Base-by-base conservation (phyloP, 2,329 filamentous ascomycete genomes). In the Cladophialophora yegresii region DNA sequence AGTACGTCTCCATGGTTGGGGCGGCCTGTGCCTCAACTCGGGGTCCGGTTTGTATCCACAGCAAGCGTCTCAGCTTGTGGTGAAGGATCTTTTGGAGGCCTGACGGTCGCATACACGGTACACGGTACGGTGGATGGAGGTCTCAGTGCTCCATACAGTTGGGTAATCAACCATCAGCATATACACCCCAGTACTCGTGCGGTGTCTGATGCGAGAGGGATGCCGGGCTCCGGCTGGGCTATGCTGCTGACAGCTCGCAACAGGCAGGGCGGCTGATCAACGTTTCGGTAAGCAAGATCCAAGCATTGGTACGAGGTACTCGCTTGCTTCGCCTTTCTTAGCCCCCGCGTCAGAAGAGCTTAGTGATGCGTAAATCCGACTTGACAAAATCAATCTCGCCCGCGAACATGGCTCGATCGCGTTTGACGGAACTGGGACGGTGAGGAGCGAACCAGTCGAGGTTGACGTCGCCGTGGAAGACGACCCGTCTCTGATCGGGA, bases 401-500 rank as follows among this genome's bases (percentile, higher is more conserved):
- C 8, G 64, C 64, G 49, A 63, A 66, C 61, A 66, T 63, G 56
- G 64, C 64, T 26, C 64, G 61, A 16, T 60, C 64, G n/a, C 64
- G 64, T 16, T 50, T 61, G 20, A 61, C 56, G 32, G 47, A 54
- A 13, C 13, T 36, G n/a, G 40, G 30, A 26, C 32, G 60, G 47
- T 57, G 8, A 50, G 32, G 54, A 10, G 33, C 23, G 40, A 67
- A 68, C 67, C 67, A 68, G 4, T 60, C 60, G 43, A 61, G 47
- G n/a, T 66, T 61, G 49, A 65, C 59, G 50, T 68, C 67, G 36
- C 64, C 64, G 50, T 68, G 67, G 51, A 68, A 68, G 32, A 64
- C 63, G 20, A 67, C 56, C 26, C 60, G 62, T 23, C 45, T 47
- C 43, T 63, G 61, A 33, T 64, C 61, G 22, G 58, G 61, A 22